Conservation (phyloP, 768 basidiomycete species). For the Panus rudis region DNA sequence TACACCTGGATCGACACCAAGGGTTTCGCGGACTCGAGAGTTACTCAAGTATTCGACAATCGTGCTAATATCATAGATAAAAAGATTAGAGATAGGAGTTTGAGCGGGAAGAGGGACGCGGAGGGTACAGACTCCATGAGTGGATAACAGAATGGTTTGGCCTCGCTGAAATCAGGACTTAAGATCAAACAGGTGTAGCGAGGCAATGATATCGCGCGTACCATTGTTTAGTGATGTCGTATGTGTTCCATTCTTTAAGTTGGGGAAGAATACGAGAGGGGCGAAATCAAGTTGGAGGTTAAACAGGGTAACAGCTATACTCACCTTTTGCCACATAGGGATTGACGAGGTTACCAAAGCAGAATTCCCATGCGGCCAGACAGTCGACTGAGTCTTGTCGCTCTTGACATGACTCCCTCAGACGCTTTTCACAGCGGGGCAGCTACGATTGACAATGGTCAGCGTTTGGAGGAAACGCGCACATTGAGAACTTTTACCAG, state of each 20-base stretch:
- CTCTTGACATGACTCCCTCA: constrained; percentile 34
- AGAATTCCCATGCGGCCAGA: constrained; percentile 34
- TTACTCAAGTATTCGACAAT: constrained; percentile 59
- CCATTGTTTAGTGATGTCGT: constrained; percentile 64
- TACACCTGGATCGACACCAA: constrained; percentile 54
- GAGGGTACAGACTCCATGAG: background rate
- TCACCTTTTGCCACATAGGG: constrained; percentile 25
- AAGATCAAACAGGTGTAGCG: no score
- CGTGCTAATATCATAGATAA: no score
- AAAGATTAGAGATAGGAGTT: no score
- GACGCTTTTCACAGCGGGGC: constrained; percentile 26
- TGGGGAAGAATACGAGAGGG: no score
- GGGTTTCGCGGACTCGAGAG: constrained; percentile 40
- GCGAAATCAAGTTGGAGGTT: no score
- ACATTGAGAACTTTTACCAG: constrained; percentile 26
- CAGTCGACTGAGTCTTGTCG: constrained; percentile 38
- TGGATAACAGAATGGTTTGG: constrained; percentile 1
- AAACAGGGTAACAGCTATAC: no score
- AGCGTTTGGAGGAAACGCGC: no score
- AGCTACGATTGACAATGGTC: background rate
- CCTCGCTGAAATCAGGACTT: background rate
- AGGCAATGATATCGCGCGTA: no score
- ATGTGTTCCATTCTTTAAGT: constrained; percentile 40
- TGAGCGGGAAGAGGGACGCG: no score
- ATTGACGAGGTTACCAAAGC: constrained; percentile 19